Evolutionary conservation across 441 rosid species (phyloP).

Genomic region (Capsella rubella): DNA sequence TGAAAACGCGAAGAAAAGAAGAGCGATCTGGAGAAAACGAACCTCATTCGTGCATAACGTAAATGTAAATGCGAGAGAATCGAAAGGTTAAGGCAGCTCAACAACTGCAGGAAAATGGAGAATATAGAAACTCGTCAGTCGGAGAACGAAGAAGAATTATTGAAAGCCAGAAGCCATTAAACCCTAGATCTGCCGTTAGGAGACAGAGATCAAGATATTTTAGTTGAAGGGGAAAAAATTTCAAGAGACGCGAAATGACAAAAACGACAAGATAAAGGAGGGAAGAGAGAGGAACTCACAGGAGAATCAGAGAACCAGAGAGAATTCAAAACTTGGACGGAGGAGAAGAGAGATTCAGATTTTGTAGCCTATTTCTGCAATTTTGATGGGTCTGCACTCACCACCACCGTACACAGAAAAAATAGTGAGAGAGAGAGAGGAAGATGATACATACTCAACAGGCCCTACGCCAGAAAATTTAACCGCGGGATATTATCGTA

Average conservation of each 20-base stretch:
- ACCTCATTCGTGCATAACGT: constrained; percentile 43
- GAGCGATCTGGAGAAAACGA: constrained; percentile 45
- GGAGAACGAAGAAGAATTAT: constrained; percentile 32
- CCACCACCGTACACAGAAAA: constrained; percentile 43
- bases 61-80: constrained; percentile 39
- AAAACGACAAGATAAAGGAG: constrained; percentile 14
- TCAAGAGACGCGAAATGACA: constrained; percentile 38
- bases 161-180: constrained; percentile 35
- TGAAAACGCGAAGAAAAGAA: constrained; percentile 7
- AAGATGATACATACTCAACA: constrained; percentile 31
- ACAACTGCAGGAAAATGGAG: constrained; percentile 36
- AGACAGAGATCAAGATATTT: constrained; percentile 24
- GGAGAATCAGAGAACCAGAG: constrained; percentile 38
- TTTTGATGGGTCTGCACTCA: constrained; percentile 38
- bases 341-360: constrained; percentile 46
- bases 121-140: constrained; percentile 26
- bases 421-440: constrained; percentile 44
- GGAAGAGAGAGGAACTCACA: constrained; percentile 29
- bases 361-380: constrained; percentile 30
- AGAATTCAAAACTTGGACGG: constrained; percentile 35
- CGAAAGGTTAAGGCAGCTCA: constrained; percentile 41
- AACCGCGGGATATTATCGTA: constrained; percentile 46
- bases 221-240: background rate
- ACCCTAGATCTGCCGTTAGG: constrained; percentile 54
- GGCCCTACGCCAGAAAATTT: constrained; percentile 38